phyloP scores from a whole-genome alignment of 148 eudicot species.

The Nepenthes gracilis region DNA sequence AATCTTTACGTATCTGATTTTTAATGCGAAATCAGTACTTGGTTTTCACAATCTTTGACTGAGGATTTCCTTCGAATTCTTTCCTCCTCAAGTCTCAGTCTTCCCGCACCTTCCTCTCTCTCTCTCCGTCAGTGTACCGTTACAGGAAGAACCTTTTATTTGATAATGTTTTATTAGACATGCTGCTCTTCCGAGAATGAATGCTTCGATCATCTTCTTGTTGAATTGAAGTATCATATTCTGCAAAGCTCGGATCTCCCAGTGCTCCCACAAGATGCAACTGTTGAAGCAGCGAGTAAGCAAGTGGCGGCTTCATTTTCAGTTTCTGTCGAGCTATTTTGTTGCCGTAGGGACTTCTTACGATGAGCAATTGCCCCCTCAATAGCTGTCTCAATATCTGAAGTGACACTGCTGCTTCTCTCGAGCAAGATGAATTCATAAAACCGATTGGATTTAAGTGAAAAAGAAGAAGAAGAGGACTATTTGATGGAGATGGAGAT shows the following conservation, averaged over 20 bases:
- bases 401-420: slow-evolving; percentile 43
- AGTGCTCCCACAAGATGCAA: slow-evolving; percentile 8
- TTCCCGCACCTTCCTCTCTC: no score
- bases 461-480: slow-evolving; percentile 37
- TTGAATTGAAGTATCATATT: slow-evolving; percentile 12
- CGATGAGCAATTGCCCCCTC: slow-evolving; percentile 78
- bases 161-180: no score
- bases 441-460: slow-evolving; percentile 27
- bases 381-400: slow-evolving; percentile 55
- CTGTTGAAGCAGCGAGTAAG: slow-evolving; percentile 24
- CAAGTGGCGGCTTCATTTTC: slow-evolving; percentile 18
- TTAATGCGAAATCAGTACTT: no score
- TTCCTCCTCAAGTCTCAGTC: no score
- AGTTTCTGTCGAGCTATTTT: background rate
- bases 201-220: no score
- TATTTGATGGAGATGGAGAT: slow-evolving; percentile 26
- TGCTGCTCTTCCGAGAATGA: no score
- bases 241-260: slow-evolving; percentile 16
- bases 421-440: slow-evolving; percentile 34
- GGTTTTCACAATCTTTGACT: no score
- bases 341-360: slow-evolving; percentile 45
- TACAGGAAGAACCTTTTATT: no score
- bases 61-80: no score
- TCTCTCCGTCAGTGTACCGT: no score
- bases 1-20: no score